A percentile compares a stretch with the other conserved stretches of the same genome.
Evolutionary conservation across 306 rosid genomes (phyloP).

Genomic region (Glycine soja): DNA sequence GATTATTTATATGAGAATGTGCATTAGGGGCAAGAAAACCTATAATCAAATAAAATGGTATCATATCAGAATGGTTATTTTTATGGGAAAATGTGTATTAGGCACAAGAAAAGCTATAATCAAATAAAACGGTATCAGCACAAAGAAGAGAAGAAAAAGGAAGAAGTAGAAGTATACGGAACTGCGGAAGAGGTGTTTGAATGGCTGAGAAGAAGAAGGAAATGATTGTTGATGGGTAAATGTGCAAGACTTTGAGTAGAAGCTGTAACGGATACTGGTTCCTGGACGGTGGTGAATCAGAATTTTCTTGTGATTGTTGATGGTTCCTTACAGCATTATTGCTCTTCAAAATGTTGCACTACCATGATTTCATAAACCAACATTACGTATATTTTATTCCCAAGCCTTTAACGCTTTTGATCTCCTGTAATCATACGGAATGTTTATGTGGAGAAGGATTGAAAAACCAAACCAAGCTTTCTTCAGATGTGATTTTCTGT

Average conservation of each 20-base stretch:
- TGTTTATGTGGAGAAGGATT: not conserved
- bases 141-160: no score
- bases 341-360: conserved; percentile 42
- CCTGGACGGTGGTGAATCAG: conserved; percentile 31
- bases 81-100: no score
- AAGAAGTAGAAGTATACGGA: no score
- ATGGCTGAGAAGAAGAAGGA: no score
- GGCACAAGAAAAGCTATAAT: no score
- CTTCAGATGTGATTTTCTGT: conserved; percentile 10
- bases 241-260: conserved; percentile 39
- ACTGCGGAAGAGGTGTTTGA: no score
- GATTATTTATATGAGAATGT: no score
- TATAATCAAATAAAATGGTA: no score
- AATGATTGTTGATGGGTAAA: no score
- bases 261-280: conserved; percentile 23
- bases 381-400: conserved; percentile 5
- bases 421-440: not conserved
- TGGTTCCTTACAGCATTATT: conserved; percentile 29
- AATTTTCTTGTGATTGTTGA: conserved; percentile 25
- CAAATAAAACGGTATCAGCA: no score
- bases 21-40: no score
- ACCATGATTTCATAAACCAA: conserved; percentile 45
- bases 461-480: not conserved
- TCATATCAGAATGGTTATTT: no score
- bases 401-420: conserved; percentile 29